A percentile compares a stretch with the other conserved stretches of the same genome.
Evolutionary conservation across 768 basidiomycete genomes (phyloP).

Genomic region (Phallus indusiatus): DNA sequence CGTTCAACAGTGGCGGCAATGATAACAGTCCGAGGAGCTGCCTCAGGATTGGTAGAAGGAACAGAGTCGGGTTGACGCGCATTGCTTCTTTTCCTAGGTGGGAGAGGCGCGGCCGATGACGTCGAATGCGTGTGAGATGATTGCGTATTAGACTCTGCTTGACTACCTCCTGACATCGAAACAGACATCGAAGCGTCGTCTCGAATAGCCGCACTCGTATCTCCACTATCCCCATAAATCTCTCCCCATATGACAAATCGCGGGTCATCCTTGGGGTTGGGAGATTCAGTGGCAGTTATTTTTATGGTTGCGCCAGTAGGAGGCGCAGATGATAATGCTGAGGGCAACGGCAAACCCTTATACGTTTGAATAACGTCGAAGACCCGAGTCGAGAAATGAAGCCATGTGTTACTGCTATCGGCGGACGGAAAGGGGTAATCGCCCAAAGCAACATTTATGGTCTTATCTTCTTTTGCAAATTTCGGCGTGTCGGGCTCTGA

Average conservation of each 20-base stretch:
- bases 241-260: conserved; percentile 90
- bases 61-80: not conserved
- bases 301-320: conserved; percentile 61
- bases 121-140: conserved; percentile 21
- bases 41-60: not conserved
- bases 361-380: conserved; percentile 79
- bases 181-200: conserved; percentile 28
- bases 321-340: conserved; percentile 48
- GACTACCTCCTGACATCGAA: conserved; percentile 13
- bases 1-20: conserved; percentile 88
- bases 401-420: not conserved
- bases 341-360: conserved; percentile 64
- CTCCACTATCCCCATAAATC: conserved; percentile 24
- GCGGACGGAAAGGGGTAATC: not conserved
- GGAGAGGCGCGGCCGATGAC: conserved; percentile 19
- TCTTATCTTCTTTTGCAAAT: not conserved
- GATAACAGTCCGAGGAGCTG: conserved; percentile 35
- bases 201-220: not conserved
- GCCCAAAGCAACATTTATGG: not conserved
- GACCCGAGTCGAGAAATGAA: conserved; percentile 61
- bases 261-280: conserved; percentile 77
- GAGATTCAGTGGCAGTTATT: conserved; percentile 52
- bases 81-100: conserved; percentile 5
- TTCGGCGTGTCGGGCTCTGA: not conserved
- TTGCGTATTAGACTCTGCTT: not conserved